Evolutionary conservation across 2,329 filamentous ascomycete genomes (phyloP).

Genomic region (Pseudopyrenochaeta lycopersici): DNA sequence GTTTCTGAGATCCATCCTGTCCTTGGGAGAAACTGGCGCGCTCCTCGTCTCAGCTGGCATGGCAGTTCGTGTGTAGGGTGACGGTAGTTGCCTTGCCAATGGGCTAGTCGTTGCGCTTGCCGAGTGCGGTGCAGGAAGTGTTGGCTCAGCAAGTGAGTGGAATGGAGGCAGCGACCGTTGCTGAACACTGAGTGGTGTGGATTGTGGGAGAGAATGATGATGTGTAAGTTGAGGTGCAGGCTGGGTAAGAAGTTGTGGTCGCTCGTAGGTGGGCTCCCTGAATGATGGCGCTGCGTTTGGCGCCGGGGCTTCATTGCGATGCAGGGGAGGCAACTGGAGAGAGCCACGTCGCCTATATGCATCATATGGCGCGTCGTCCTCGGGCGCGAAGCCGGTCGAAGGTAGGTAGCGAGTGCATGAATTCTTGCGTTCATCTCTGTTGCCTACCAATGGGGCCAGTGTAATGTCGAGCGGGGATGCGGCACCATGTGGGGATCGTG

Average conservation of each 20-base stretch:
- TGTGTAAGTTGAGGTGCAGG: constrained; percentile 40
- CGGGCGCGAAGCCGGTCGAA: constrained; percentile 49
- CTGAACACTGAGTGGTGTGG: constrained; percentile 27
- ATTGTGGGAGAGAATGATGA: constrained; percentile 43
- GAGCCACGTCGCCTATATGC: constrained; percentile 40
- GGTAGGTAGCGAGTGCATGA: constrained; percentile 49
- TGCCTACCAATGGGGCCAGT: constrained; percentile 46
- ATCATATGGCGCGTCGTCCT: constrained; percentile 42
- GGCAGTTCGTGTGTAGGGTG: constrained; percentile 33
- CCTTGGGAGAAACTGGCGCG: constrained; percentile 45
- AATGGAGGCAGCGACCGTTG: constrained; percentile 45
- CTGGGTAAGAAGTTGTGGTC: constrained; percentile 44
- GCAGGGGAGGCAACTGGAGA: constrained; percentile 45
- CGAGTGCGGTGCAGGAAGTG: constrained; percentile 35
- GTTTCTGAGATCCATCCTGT: constrained; percentile 45
- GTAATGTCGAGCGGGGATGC: constrained; percentile 58
- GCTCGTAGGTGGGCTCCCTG: constrained; percentile 37
- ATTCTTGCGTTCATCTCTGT: constrained; percentile 48
- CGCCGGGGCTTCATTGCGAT: constrained; percentile 26
- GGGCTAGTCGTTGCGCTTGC: constrained; percentile 34
- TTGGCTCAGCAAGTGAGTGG: constrained; percentile 43
- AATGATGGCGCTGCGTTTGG: constrained; percentile 20
- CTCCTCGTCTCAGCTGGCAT: constrained; percentile 34
- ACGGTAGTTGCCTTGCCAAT: constrained; percentile 41
- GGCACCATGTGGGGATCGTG: constrained; percentile 56